Evolutionary conservation across 257 asterid genomes (phyloP).

Genomic region (Solanum dulcamara): DNA sequence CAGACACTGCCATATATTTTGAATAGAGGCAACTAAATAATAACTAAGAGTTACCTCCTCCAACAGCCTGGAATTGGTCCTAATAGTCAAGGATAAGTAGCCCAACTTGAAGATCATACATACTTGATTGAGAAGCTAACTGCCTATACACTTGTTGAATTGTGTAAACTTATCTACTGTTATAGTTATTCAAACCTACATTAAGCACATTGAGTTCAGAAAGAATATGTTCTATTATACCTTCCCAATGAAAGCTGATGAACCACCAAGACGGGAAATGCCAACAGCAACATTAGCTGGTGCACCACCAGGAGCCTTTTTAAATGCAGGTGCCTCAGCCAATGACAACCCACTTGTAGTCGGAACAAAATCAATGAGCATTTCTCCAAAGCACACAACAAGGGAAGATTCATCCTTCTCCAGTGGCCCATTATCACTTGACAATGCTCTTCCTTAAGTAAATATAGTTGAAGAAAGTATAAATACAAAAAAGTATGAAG

Average conservation of each 20-base stretch:
- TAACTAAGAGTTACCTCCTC: not conserved
- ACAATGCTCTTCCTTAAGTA: conserved; percentile 43
- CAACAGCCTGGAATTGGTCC: not conserved
- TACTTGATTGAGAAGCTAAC: not conserved
- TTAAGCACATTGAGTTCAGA: not conserved
- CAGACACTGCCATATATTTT: not conserved
- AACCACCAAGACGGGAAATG: conserved; percentile 92
- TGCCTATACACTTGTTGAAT: not conserved
- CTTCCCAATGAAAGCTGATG: conserved; percentile 97
- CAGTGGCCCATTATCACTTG: conserved; percentile 33
- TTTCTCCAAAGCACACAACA: conserved; percentile 96
- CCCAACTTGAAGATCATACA: not conserved
- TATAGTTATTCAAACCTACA: not conserved
- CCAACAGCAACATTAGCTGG: conserved; percentile 99
- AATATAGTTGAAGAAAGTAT: not conserved
- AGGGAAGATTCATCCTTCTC: conserved; percentile 51
- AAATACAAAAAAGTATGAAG: not conserved
- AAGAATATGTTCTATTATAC: conserved; percentile 15
- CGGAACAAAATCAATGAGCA: conserved; percentile 98
- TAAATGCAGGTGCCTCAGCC: conserved; percentile 93
- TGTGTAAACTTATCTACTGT: not conserved
- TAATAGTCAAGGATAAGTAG: not conserved
- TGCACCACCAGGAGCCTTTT: conserved; percentile 99
- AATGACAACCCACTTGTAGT: conserved; percentile 75
- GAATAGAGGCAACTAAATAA: not conserved